These are phyloP conservation scores for Diaporthe australafricana DNA, from an alignment of 2,329 filamentous ascomycete genomes.

Conservation along the genomic window DNA sequence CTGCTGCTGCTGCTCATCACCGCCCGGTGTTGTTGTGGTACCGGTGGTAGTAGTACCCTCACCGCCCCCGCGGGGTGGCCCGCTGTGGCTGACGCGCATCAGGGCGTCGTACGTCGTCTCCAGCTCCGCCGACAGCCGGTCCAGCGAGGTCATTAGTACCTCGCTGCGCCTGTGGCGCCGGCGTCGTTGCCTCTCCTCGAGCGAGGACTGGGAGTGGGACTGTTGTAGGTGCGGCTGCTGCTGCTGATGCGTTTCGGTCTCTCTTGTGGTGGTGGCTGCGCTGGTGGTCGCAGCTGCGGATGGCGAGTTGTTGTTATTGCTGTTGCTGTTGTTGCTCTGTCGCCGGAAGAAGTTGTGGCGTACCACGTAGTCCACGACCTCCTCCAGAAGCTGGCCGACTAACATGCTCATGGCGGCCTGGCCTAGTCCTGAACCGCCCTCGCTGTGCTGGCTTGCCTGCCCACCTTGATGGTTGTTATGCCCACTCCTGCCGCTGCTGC, in stretches of 20 bases:
- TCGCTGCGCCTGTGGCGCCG: conserved; percentile 17
- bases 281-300: no score
- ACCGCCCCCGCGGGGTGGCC: not conserved
- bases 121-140: conserved; percentile 25
- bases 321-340: not conserved
- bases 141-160: conserved; percentile 16
- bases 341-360: conserved; percentile 29
- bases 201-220: conserved; percentile 17
- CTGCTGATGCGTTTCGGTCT: not conserved
- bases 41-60: no score
- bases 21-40: not conserved
- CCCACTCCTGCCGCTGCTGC: not conserved
- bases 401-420: conserved; percentile 15
- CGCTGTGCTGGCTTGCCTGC: not conserved
- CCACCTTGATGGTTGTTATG: not conserved
- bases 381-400: conserved; percentile 15
- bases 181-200: conserved; percentile 11
- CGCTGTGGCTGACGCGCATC: not conserved
- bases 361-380: conserved; percentile 16
- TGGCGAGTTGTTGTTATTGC: not conserved
- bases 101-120: conserved; percentile 19
- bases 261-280: not conserved
- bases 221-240: not conserved
- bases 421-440: not conserved
- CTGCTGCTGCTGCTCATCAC: not conserved